phyloP scores from a whole-genome alignment of 306 rosid genomes.

The Sesbania bispinosa region DNA sequence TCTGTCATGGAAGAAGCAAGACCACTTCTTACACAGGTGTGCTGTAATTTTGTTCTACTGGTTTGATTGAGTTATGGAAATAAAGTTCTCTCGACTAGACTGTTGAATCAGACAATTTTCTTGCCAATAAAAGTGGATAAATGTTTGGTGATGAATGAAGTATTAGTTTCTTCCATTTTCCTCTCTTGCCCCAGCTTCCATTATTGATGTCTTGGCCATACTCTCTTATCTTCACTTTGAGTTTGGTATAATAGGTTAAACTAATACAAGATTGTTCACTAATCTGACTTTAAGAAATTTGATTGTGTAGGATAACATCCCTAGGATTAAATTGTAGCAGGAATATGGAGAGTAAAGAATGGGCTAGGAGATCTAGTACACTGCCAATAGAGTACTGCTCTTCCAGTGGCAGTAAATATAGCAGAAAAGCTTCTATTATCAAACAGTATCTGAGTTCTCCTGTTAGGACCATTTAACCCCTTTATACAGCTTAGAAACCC shows the following conservation, averaged over 20 bases:
- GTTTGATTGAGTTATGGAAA: constrained; percentile 18
- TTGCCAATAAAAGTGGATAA: background rate
- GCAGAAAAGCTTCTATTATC: background rate
- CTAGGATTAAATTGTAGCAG: background rate
- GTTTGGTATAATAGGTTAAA: background rate
- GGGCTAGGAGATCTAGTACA: background rate
- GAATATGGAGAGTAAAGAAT: background rate
- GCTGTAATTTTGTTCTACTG: constrained; percentile 43
- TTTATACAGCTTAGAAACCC: too few species aligned
- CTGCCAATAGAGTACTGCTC: background rate
- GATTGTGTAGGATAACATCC: background rate
- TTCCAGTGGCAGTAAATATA: background rate
- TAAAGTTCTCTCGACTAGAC: constrained; percentile 11
- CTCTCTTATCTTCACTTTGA: too few species aligned
- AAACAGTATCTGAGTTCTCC: background rate
- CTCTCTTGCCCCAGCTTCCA: background rate
- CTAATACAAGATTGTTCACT: background rate
- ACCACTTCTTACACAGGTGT: constrained; percentile 86
- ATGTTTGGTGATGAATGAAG: background rate
- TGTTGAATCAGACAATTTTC: background rate
- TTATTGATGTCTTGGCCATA: background rate
- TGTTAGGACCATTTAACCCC: background rate
- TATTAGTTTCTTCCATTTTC: background rate
- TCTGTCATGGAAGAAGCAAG: constrained; percentile 80
- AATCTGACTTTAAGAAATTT: background rate